Percentiles rank a stretch among this genome's conserved stretches.
Evolutionary conservation across 352 stramenopile genomes (phyloP).

Genomic region (Phytopythium ostracodes): DNA sequence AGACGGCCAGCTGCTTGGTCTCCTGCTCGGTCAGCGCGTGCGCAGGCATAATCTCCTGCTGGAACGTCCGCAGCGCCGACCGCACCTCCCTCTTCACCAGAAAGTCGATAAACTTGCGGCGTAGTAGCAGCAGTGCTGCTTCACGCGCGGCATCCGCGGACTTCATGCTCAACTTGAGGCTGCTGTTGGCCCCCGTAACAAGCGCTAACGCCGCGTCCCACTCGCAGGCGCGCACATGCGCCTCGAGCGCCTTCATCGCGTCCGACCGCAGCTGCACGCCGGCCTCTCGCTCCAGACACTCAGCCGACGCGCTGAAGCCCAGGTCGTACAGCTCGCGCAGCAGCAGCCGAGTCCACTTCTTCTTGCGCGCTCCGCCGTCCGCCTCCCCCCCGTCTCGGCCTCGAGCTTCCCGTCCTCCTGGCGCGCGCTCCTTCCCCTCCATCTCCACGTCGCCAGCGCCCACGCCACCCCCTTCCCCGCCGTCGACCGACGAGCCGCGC

Average conservation of each 20-base stretch:
- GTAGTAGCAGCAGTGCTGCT: slow-evolving; percentile 48
- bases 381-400: background rate
- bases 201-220: slow-evolving; percentile 59
- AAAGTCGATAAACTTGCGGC: slow-evolving; percentile 63
- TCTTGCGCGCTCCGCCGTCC: slow-evolving; percentile 18
- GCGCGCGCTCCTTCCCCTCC: background rate
- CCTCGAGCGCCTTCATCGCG: slow-evolving; percentile 50
- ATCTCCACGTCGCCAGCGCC: background rate
- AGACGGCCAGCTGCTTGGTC: slow-evolving; percentile 40
- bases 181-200: slow-evolving; percentile 11
- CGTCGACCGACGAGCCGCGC: slow-evolving; percentile 5
- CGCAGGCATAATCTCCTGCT: slow-evolving; percentile 57
- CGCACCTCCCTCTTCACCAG: slow-evolving; percentile 34
- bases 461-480: background rate
- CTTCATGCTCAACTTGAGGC: slow-evolving; percentile 31
- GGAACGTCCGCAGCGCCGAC: slow-evolving; percentile 49
- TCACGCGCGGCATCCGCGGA: slow-evolving; percentile 32
- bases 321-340: slow-evolving; percentile 78
- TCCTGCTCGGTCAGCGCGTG: slow-evolving; percentile 42
- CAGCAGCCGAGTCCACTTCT: slow-evolving; percentile 69
- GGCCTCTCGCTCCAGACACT: slow-evolving; percentile 54
- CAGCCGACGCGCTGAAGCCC: slow-evolving; percentile 35
- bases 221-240: slow-evolving; percentile 25
- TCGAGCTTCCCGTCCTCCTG: background rate
- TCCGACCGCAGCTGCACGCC: slow-evolving; percentile 46